Base-by-base conservation (phyloP, 768 basidiomycete species). In the Termitomyces heimii region DNA sequence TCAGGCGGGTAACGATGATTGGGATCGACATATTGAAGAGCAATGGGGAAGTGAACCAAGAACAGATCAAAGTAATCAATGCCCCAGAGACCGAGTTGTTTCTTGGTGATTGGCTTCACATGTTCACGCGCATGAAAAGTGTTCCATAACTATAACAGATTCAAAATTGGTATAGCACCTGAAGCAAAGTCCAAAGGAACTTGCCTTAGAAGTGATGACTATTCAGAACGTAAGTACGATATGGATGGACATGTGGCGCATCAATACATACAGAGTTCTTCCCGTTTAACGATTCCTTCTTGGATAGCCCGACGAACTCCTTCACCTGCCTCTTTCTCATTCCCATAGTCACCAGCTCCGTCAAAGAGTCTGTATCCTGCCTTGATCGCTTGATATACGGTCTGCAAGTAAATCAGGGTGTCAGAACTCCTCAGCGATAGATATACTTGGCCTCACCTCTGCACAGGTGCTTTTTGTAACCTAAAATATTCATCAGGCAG, bases 341-440 rank as follows among this genome's bases (percentile, higher is more conserved):
- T 95, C 8, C 89, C 92, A 68, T 93, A 94, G 73, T 92, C 90
- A 62, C 84, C 83, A 32, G 92, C 92, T 59, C 89, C 87, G 56
- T 94, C 92, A 55, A 96, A 77, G 54, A 96, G 86, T 60, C 93
- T 84, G 69, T 92, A 94, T 0, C 94, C 93, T 26, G 79, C 76
- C 69, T 92, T 92, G 74, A 94, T 88, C 18, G 93, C 91, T 56
- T 86, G 74, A 77, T 92, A 93, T 51, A 95, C 92, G 53, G 81
- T 84, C 82, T 91, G 64, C n/a, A 53, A 44, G 14, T 14, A 39
- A 29, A 47, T 44, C 24, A 50, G n/a, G 22, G 16, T 35, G 37
- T 47, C 28, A 35, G 16, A 13, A 42, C 20, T 32, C 28, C 13
- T 37, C 9, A 16, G 24, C 24, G 12, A 51, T 20, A 24, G 34